These are phyloP conservation scores for Ramaria rubella DNA, from an alignment of 768 basidiomycete species.

Conservation along the genomic window DNA sequence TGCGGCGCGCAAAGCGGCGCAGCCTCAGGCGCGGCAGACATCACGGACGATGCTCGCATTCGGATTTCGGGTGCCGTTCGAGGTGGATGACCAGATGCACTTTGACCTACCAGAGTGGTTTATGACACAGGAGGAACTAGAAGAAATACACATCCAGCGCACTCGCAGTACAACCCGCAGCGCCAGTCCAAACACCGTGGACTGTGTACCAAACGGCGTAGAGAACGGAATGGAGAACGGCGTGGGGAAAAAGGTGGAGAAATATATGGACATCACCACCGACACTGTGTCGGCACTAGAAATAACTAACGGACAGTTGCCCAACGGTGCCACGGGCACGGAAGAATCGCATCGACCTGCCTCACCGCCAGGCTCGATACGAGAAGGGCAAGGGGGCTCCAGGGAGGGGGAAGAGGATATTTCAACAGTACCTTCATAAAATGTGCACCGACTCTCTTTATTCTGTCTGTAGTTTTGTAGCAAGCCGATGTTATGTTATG, in stretches of 20 bases:
- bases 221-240: neutral
- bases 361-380: neutral
- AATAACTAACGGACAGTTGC: neutral
- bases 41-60: constrained; percentile 53
- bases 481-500: neutral
- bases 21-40: constrained; percentile 41
- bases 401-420: neutral
- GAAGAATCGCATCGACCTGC: neutral
- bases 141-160: neutral
- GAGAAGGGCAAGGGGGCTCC: neutral
- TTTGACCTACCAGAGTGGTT: constrained; percentile 56
- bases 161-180: constrained; percentile 1
- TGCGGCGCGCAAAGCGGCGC: constrained; percentile 43
- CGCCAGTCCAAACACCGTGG: neutral
- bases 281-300: neutral
- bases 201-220: neutral
- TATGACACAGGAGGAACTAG: constrained; percentile 1
- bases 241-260: neutral
- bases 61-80: constrained; percentile 48
- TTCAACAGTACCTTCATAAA: too few species aligned
- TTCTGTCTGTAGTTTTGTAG: constrained; percentile 4
- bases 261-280: neutral
- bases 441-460: neutral
- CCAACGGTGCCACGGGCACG: neutral
- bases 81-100: constrained; percentile 36